Conservation (phyloP, 306 rosid species). For the Lathyrus oleraceus region DNA sequence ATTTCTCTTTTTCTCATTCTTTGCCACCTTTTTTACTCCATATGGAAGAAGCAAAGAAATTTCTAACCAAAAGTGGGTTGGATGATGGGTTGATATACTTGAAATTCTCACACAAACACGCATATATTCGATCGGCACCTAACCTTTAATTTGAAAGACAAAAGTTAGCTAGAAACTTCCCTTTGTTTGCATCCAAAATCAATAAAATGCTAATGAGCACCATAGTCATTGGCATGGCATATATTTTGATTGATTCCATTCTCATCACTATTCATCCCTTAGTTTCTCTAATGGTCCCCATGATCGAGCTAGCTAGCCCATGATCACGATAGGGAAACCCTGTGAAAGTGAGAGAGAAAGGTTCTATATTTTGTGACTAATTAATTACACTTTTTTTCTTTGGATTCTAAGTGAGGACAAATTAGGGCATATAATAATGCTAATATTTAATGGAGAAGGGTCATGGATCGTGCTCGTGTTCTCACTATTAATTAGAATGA, state of each 20-base stretch:
- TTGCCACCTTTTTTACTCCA: conserved; percentile 13
- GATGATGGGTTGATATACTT: conserved; percentile 1
- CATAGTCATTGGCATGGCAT: conserved; percentile 34
- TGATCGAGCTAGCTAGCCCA: not conserved
- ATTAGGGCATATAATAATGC: not conserved
- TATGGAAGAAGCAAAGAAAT: conserved; percentile 27
- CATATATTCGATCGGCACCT: conserved; percentile 57
- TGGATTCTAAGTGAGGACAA: not conserved
- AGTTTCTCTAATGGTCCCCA: conserved; percentile 50
- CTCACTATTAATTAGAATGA: conserved; percentile 34
- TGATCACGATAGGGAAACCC: not conserved
- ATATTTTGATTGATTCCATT: conserved; percentile 37
- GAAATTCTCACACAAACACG: conserved; percentile 40
- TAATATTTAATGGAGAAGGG: not conserved
- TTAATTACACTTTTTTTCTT: not conserved
- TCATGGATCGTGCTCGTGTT: conserved; percentile 31
- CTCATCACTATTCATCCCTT: conserved; percentile 35
- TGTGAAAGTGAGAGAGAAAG: not conserved
- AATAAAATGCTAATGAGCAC: conserved; percentile 50
- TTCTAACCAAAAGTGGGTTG: conserved; percentile 27
- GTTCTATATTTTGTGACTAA: not conserved
- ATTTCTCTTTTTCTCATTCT: conserved; percentile 23
- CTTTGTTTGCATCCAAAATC: conserved; percentile 52
- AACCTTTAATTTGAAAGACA: conserved; percentile 54
- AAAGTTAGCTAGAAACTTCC: conserved; percentile 39